Evolutionary conservation across 768 basidiomycete species (phyloP).

Genomic region (Tephrocybe sp.): DNA sequence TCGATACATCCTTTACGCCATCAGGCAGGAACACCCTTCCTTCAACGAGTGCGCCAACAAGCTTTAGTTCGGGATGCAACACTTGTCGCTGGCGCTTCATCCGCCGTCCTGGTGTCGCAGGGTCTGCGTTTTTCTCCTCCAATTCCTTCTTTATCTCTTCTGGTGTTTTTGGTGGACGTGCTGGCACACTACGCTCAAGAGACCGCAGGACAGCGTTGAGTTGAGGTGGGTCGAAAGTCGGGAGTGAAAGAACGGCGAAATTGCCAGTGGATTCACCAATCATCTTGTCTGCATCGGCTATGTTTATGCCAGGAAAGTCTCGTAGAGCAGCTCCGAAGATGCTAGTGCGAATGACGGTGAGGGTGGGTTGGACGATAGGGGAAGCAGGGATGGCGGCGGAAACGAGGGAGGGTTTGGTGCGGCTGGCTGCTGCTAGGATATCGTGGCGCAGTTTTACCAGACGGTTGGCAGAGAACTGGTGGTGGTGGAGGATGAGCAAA

Average conservation of each 20-base stretch:
- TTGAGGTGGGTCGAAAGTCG: constrained; percentile 70
- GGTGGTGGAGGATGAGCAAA: constrained; percentile 76
- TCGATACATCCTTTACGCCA: constrained; percentile 60
- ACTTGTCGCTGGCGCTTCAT: constrained; percentile 55
- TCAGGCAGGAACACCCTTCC: constrained; percentile 62
- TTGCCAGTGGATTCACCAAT: constrained; percentile 55
- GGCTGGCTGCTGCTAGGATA: constrained; percentile 54
- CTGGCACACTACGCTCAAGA: constrained; percentile 65
- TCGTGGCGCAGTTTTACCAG: constrained; percentile 68
- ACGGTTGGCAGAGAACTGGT: constrained; percentile 67
- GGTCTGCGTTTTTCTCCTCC: constrained; percentile 59
- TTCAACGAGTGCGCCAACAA: constrained; percentile 82
- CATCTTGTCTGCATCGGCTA: constrained; percentile 47
- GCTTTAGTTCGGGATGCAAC: constrained; percentile 60
- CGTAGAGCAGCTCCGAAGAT: constrained; percentile 79
- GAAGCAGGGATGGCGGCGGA: constrained; percentile 26
- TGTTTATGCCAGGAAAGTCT: constrained; percentile 51
- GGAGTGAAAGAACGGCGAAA: constrained; percentile 63
- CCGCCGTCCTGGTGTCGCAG: constrained; percentile 67
- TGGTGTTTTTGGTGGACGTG: constrained; percentile 48
- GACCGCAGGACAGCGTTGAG: constrained; percentile 64
- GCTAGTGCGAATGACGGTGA: constrained; percentile 73
- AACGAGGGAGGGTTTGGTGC: constrained; percentile 37
- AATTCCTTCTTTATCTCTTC: constrained; percentile 48
- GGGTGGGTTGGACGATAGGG: constrained; percentile 38